Base-by-base conservation (phyloP, 2,329 filamentous ascomycete species). In the Alternaria atra region DNA sequence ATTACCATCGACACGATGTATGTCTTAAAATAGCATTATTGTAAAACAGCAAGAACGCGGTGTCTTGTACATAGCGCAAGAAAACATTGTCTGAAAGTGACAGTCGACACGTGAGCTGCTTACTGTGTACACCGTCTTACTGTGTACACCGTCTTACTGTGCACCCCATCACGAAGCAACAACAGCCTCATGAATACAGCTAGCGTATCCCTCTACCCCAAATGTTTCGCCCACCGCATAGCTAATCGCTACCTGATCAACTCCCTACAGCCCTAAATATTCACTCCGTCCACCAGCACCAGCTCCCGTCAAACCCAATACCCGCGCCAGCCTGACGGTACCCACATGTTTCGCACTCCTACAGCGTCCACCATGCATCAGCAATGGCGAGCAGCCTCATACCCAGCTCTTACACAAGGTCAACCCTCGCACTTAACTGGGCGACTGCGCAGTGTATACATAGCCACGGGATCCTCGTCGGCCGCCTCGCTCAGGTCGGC, bases 401-500 rank as follows among this genome's bases (percentile, higher is more conserved):
- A 50, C 42, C 17, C 34, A 34, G 37, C 30, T 39, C 20, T 20
- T 17, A 20, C 40, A 52, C 55, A 52, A 37, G 47, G 47, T 17
- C 50, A 10, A 35, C 54, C 40, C 43, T 44, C 48, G 50, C 46
- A 50, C 55, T 55, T 61, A 35, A 10, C 27, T 40, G 42, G 51
- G 64, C 54, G 58, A 50, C 46, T 50, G 34, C 34, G 48, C 37
- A 57, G 34, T 55, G 44, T 52, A 56, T 57, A 65, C 63, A 66
- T 66, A 65, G 66, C 64, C 64, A 69, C 64, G 58, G 58, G 60
- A 59, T 46, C 59, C 54, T 37, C 37, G 50, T 53, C 37, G 61
- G 53, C 59, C 59, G 64, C 66, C 50, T 63, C 58, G 42, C 34
- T 35, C 20, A 42, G 48, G 44, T 46, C 40, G 48, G 32, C 52